phyloP scores from a whole-genome alignment of 1,139 yeast genomes.

The Sugiyamaella pinicola region DNA sequence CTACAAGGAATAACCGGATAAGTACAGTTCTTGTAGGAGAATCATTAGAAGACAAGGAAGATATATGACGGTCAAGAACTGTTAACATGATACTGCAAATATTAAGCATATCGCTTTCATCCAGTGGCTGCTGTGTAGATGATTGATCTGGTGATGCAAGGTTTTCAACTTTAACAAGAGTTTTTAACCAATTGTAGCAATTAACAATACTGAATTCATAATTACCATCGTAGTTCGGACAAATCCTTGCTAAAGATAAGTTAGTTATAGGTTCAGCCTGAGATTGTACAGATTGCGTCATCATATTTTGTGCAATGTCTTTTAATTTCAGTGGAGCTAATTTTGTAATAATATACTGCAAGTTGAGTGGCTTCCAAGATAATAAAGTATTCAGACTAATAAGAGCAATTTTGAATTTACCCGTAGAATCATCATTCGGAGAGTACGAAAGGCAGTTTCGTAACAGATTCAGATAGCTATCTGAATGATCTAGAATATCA shows the following conservation, averaged over 20 bases:
- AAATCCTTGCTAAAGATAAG: background rate
- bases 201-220: conserved; percentile 7
- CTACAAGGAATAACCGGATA: conserved; percentile 1
- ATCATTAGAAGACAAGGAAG: background rate
- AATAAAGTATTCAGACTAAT: conserved; percentile 3
- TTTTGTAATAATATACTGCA: conserved; percentile 2
- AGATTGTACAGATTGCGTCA: conserved; percentile 2
- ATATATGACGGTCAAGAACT: conserved; percentile 13
- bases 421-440: conserved; percentile 5
- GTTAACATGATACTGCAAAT: conserved; percentile 9
- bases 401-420: conserved; percentile 11
- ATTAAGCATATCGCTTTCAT: conserved; percentile 8
- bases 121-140: background rate
- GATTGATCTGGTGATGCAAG: background rate
- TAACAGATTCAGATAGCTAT: conserved; percentile 6
- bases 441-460: conserved; percentile 9
- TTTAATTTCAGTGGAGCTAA: conserved; percentile 7
- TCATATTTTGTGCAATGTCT: conserved; percentile 14
- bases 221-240: conserved; percentile 6
- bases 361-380: conserved; percentile 10
- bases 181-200: conserved; percentile 14
- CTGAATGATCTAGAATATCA: conserved; percentile 11
- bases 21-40: background rate
- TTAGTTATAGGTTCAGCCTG: background rate
- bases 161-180: conserved; percentile 6